A percentile compares a stretch with the other conserved stretches of the same genome.
These are phyloP conservation scores for Carpinus viminea DNA, from an alignment of 306 rosid genomes.

Conservation along the genomic window DNA sequence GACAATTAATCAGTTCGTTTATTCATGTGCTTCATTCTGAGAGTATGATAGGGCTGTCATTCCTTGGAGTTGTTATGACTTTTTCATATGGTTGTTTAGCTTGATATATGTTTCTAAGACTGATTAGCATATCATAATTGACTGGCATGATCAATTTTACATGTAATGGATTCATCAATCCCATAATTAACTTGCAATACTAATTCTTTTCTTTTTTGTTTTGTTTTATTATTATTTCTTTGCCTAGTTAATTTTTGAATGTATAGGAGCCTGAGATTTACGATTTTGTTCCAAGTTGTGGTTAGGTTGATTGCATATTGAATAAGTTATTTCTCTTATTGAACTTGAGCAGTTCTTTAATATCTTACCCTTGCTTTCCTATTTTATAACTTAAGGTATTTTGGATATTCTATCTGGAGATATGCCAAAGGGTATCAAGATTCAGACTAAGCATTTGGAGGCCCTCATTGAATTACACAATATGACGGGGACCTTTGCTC, in stretches of 20 bases:
- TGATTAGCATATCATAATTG: not conserved
- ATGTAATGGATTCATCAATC: not conserved
- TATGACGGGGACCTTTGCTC: constrained; percentile 88
- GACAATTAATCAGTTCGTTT: not conserved
- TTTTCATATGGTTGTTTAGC: not conserved
- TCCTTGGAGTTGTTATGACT: not conserved
- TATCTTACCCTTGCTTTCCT: constrained; percentile 8
- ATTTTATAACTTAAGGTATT: constrained; percentile 53
- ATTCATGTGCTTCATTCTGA: not conserved
- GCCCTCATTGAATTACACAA: constrained; percentile 90
- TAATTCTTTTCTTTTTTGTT: not conserved
- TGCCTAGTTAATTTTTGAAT: not conserved
- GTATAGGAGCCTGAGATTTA: not conserved
- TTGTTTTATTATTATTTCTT: too few relatives aligned
- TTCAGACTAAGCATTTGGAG: constrained; percentile 88
- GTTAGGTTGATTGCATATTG: not conserved
- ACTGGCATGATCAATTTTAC: not conserved
- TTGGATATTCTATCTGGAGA: constrained; percentile 87
- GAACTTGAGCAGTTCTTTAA: constrained; percentile 18
- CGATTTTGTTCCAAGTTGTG: not conserved
- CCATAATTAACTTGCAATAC: not conserved
- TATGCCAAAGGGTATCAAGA: constrained; percentile 94
- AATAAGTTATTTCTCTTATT: not conserved
- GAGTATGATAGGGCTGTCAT: not conserved
- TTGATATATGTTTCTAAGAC: not conserved